Evolutionary conservation across 208 protist species (phyloP), one percentile per base, ranked within the genome.

Genomic region (Hexamita inflata): DNA sequence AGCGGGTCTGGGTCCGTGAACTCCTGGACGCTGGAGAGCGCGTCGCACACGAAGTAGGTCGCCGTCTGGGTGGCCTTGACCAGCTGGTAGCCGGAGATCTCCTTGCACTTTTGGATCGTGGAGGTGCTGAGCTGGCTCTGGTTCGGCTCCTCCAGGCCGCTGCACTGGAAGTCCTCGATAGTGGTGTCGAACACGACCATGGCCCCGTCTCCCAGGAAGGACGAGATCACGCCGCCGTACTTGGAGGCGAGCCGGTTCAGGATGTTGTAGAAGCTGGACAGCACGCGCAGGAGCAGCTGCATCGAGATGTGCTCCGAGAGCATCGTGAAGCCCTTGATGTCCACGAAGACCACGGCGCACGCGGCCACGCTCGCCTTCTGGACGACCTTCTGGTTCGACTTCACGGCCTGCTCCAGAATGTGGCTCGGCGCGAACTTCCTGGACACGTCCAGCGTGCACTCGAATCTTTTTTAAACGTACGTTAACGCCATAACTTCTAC

Each of bases 181-280:
- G 24, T 30, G 13, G 29, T 38, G 24, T 66, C 60, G 24, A 15
- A 66, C 15, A 66, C 34, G 30, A 15, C 15, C 29, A 66, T n/a
- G 24, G 60, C 60, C 15, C 60, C 60, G 60, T 66, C 60, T 66
- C 60, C 60, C 29, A 66, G 60, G 60, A 38, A 66, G 15, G 29
- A 38, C 24, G 24, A 15, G 60, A 66, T 13, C 29, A 24, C 34
- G 15, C 60, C 60, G 29, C 60, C 30, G 60, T 66, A 30, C 60
- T 38, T n/a, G 24, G 15, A 15, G 24, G 34, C 30, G 24, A 38
- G 24, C 13, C 34, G 24, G 60, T 30, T 38, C 24, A 66, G 24
- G 60, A 66, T 66, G 13, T 66, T 30, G 30, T 38, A 66, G 60
- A 66, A 66, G 24, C 15, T 13, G 24, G 15, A 15, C 13, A 66